Conservation (phyloP, 768 basidiomycete genomes). For the Podaxis rugospora region DNA sequence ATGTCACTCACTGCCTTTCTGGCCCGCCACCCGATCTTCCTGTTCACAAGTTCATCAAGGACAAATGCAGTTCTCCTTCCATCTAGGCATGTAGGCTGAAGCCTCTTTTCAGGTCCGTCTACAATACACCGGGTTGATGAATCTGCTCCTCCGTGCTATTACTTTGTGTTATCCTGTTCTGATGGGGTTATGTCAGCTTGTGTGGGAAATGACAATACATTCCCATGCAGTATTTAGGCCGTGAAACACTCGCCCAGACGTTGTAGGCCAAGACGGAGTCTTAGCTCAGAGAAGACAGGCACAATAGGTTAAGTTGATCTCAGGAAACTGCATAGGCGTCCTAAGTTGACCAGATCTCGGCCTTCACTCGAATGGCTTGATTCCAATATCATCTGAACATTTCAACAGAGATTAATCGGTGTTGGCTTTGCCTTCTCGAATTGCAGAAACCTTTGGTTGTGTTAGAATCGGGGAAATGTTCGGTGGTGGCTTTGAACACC, state of each 20-base stretch:
- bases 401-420: neutral
- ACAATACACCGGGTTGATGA: neutral
- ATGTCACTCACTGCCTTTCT: constrained; percentile 6
- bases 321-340: no score
- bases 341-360: neutral
- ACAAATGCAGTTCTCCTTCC: neutral
- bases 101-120: neutral
- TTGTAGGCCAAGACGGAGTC: no score
- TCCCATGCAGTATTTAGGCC: no score
- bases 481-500: neutral
- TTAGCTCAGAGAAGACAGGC: no score
- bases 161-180: neutral
- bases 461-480: neutral
- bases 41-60: neutral
- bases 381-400: neutral
- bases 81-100: neutral
- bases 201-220: no score
- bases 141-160: neutral
- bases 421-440: neutral
- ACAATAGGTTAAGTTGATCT: no score
- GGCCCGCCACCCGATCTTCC: neutral
- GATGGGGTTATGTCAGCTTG: neutral
- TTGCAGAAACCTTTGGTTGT: neutral
- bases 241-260: no score
- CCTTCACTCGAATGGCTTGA: neutral